Conservation (phyloP, 192 early-diverging fungal genomes). For the Helicostylum pulchrum region DNA sequence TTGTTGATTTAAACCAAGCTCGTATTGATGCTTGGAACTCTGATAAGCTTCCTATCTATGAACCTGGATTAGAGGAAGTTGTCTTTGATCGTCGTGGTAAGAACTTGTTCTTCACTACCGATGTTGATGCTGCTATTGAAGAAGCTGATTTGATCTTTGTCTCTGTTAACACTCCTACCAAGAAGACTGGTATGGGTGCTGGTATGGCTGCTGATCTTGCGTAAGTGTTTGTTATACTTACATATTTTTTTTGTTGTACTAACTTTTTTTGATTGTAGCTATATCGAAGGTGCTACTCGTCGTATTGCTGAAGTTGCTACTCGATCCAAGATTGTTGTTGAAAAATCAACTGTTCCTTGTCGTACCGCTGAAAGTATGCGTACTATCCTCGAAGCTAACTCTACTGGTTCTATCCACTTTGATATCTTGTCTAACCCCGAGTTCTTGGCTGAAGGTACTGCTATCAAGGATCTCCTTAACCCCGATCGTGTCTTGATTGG, state of each 20-base stretch:
- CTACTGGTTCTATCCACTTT: constrained; percentile 63
- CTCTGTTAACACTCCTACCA: constrained; percentile 90
- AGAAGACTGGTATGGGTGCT: constrained; percentile 71
- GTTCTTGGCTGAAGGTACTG: constrained; percentile 93
- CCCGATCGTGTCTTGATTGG: constrained; percentile 93
- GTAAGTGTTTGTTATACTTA: constrained; percentile 43
- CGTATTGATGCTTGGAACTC: constrained; percentile 93
- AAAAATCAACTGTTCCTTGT: constrained; percentile 95
- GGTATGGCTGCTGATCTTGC: constrained; percentile 82
- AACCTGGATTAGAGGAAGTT: constrained; percentile 86
- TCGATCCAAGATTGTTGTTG: constrained; percentile 85
- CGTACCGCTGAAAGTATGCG: constrained; percentile 83
- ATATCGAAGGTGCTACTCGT: constrained; percentile 77
- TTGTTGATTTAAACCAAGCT: constrained; percentile 77
- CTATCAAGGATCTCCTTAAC: constrained; percentile 74
- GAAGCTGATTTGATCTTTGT: constrained; percentile 89
- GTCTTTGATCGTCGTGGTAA: constrained; percentile 67
- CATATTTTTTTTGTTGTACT: neutral
- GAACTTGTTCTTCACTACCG: constrained; percentile 87
- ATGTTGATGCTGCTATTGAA: constrained; percentile 73
- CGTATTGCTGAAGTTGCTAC: constrained; percentile 79
- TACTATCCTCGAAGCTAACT: constrained; percentile 80
- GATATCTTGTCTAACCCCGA: constrained; percentile 92
- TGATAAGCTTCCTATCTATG: constrained; percentile 82
- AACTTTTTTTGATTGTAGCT: constrained; percentile 34